These are phyloP conservation scores for Ramaria sp. DNA, from an alignment of 768 basidiomycete species.

Conservation along the genomic window DNA sequence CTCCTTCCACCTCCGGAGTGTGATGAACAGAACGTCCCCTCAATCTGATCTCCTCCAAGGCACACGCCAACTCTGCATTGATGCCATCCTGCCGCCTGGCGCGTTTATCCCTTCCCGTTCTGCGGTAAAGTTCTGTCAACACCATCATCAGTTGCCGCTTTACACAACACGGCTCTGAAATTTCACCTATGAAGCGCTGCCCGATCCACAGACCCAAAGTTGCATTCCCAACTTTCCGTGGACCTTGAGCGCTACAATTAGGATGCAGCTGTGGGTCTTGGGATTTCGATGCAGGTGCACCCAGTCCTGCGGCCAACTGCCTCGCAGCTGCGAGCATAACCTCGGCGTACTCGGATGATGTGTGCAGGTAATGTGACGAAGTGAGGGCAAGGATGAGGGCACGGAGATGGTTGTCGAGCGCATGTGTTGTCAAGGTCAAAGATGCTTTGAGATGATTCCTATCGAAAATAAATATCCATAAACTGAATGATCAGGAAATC, in stretches of 20 bases:
- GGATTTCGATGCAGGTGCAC: conserved; percentile 28
- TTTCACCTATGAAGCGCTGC: conserved; percentile 50
- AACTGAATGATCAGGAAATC: not conserved
- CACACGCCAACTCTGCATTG: not conserved
- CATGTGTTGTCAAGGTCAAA: conserved; percentile 41
- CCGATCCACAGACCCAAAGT: conserved; percentile 64
- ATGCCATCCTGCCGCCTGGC: not conserved
- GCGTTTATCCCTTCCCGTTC: conserved; percentile 1
- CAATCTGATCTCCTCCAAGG: not conserved
- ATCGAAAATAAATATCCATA: not conserved
- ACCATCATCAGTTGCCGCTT: not conserved
- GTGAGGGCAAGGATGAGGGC: conserved; percentile 59
- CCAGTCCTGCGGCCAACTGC: conserved; percentile 61
- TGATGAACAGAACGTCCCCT: not conserved
- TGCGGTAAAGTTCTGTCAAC: not conserved
- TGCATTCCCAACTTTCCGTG: conserved; percentile 44
- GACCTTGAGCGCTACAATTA: conserved; percentile 11
- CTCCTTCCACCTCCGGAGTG: not conserved
- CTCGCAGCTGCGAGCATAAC: conserved; percentile 57
- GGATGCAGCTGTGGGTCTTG: conserved; percentile 10
- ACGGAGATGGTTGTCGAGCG: conserved; percentile 65
- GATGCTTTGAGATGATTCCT: conserved; percentile 54
- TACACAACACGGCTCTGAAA: not conserved
- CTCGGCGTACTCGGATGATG: conserved; percentile 56
- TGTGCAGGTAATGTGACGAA: conserved; percentile 62